Conservation (phyloP, 139 green algal genomes). For the Closterium sp. region DNA sequence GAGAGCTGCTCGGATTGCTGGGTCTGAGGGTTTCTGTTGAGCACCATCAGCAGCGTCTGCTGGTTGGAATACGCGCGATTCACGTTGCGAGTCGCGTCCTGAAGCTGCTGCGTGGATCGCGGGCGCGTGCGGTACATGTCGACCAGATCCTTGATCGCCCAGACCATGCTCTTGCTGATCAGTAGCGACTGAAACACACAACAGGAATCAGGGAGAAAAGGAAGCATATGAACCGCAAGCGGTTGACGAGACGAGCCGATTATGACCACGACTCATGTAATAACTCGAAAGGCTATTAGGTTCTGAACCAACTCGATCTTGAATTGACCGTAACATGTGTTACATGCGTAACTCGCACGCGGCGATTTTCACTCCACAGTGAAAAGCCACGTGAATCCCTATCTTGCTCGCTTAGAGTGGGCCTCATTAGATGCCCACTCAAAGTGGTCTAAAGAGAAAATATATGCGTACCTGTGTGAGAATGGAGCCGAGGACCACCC, state of each 20-base stretch:
- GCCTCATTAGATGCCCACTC: too few relatives aligned
- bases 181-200: background rate
- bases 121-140: background rate
- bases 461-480: background rate
- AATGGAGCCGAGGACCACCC: background rate
- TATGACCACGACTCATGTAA: too few relatives aligned
- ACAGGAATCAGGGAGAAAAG: background rate
- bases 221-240: too few relatives aligned
- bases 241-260: too few relatives aligned
- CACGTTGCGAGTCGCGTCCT: background rate
- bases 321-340: too few relatives aligned
- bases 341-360: too few relatives aligned
- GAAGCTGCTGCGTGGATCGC: background rate
- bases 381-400: too few relatives aligned
- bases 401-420: too few relatives aligned
- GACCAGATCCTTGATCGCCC: background rate
- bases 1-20: background rate
- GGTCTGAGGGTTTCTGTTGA: background rate
- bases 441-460: too few relatives aligned
- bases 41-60: background rate
- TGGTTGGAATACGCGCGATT: background rate
- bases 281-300: too few relatives aligned
- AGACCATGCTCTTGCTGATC: background rate
- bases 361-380: too few relatives aligned
- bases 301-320: too few relatives aligned